Evolutionary conservation across 148 eudicot species (phyloP).

Genomic region (Tetragonia tetragonoides): DNA sequence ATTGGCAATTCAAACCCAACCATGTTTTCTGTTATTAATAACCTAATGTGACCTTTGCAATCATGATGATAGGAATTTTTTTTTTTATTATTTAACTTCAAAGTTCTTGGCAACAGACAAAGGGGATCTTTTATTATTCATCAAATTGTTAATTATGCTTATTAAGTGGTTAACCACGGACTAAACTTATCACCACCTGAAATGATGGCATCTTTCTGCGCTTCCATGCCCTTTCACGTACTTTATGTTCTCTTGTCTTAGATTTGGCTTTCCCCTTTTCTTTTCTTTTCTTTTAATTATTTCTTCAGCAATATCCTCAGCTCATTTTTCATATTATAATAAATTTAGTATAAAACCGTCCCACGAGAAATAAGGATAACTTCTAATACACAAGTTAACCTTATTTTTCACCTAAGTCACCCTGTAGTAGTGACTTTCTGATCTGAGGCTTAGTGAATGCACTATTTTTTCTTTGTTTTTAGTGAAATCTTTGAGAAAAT

Average conservation of each 20-base stretch:
- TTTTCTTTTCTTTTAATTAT: not conserved
- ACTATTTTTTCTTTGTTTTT: no score
- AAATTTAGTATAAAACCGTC: no score
- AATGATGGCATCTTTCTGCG: constrained; percentile 30
- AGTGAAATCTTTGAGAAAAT: no score
- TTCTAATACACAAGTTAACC: no score
- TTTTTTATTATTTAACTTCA: not conserved
- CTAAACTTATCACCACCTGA: constrained; percentile 5
- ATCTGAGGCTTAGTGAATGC: no score
- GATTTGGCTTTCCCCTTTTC: constrained; percentile 12
- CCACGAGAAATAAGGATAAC: no score
- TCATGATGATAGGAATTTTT: not conserved
- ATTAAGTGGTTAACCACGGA: constrained; percentile 3
- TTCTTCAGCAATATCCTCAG: not conserved
- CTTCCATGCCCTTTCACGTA: constrained; percentile 12
- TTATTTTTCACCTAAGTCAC: no score
- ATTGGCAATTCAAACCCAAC: not conserved
- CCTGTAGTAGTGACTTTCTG: no score
- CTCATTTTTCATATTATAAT: no score
- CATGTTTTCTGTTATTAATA: not conserved
- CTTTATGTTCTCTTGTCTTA: constrained; percentile 1
- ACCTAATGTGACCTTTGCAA: not conserved
- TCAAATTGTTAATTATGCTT: constrained; percentile 3
- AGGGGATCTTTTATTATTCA: not conserved
- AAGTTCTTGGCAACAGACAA: constrained; percentile 14